Conservation (phyloP, 129 eudicot genomes). For the Helianthus tuberosus region DNA sequence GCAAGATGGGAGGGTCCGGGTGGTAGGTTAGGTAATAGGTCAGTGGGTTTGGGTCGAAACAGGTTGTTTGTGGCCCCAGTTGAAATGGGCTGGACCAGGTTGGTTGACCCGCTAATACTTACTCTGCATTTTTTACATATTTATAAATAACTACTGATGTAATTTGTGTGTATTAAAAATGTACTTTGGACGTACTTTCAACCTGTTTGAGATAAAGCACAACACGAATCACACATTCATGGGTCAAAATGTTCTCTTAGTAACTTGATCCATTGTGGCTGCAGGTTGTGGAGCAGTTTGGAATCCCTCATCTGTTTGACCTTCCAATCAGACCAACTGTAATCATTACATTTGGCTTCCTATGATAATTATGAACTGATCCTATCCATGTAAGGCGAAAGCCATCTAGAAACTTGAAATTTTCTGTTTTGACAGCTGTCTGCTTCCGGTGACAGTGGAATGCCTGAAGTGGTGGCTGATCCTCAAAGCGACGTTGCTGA, state of each 20-base stretch:
- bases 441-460: slow-evolving; percentile 99
- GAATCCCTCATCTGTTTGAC: slow-evolving; percentile 94
- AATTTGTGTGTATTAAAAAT: background rate
- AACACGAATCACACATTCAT: background rate
- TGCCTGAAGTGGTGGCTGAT: slow-evolving; percentile 93
- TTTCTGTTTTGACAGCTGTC: slow-evolving; percentile 58
- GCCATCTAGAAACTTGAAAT: background rate
- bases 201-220: background rate
- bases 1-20: background rate
- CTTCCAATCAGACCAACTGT: slow-evolving; percentile 97
- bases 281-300: slow-evolving; percentile 99
- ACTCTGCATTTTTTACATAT: background rate
- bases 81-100: background rate
- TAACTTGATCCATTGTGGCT: slow-evolving; percentile 14
- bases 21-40: background rate
- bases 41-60: background rate
- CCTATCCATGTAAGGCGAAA: background rate
- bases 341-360: slow-evolving; percentile 28
- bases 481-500: slow-evolving; percentile 93
- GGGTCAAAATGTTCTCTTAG: background rate
- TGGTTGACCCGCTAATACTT: background rate
- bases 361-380: background rate
- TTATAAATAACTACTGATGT: background rate
- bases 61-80: background rate
- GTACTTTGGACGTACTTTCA: background rate